Evolutionary conservation across 352 stramenopile species (phyloP).

Genomic region (Thalassiosira oceanica): DNA sequence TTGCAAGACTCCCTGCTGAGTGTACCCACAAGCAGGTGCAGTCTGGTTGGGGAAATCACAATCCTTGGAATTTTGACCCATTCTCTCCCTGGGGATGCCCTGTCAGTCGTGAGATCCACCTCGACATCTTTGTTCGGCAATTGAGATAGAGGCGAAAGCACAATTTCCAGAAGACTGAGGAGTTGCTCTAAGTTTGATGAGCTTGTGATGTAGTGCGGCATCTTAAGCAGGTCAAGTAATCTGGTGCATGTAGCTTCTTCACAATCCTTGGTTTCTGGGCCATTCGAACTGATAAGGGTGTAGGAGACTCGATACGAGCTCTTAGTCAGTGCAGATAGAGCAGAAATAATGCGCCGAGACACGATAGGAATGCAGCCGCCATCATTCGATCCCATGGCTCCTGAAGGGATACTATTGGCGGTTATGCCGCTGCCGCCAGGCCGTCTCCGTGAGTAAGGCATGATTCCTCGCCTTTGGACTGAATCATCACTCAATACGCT

Average conservation of each 20-base stretch:
- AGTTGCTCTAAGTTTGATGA: slow-evolving; percentile 90
- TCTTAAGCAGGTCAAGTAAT: slow-evolving; percentile 87
- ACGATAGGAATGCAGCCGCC: slow-evolving; percentile 83
- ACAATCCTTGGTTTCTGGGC: no score
- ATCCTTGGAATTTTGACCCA: slow-evolving; percentile 73
- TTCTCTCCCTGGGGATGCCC: slow-evolving; percentile 57
- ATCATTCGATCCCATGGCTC: slow-evolving; percentile 37
- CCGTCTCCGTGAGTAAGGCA: no score
- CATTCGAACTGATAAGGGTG: no score
- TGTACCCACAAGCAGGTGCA: slow-evolving; percentile 75
- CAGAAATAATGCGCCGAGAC: slow-evolving; percentile 86
- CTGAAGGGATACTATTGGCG: slow-evolving; percentile 76
- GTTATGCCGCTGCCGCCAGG: no score
- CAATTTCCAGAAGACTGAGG: slow-evolving; percentile 88
- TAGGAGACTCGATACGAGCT: no score
- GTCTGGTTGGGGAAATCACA: slow-evolving; percentile 61
- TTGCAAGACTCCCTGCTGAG: slow-evolving; percentile 74
- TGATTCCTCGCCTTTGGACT: slow-evolving; percentile 16
- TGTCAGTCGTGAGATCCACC: slow-evolving; percentile 30
- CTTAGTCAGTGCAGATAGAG: slow-evolving; percentile 87
- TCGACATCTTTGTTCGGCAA: slow-evolving; percentile 75
- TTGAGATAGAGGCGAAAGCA: slow-evolving; percentile 86
- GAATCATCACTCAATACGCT: slow-evolving; percentile 22
- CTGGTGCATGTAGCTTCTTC: no score
- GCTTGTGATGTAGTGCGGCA: slow-evolving; percentile 85